Percentiles rank a stretch among this genome's conserved stretches.
These are phyloP conservation scores for Neurospora sp. DNA, from an alignment of 495 filamentous ascomycete genomes.

Conservation along the genomic window DNA sequence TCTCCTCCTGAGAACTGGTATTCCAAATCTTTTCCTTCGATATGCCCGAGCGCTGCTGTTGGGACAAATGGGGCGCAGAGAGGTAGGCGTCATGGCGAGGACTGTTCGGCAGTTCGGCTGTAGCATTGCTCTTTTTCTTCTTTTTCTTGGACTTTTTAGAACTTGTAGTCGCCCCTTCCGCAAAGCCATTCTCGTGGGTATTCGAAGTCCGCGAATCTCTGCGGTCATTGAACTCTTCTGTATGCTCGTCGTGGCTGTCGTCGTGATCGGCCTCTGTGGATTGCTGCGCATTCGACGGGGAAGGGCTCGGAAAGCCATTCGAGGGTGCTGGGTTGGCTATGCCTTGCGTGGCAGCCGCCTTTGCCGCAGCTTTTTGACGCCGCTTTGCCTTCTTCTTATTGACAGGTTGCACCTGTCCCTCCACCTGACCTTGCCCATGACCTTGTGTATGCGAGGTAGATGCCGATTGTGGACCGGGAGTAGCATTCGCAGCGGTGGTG, in stretches of 20 bases:
- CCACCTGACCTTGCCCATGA: neutral
- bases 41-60: slow-evolving; percentile 33
- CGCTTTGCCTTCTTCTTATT: slow-evolving; percentile 93
- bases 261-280: slow-evolving; percentile 18
- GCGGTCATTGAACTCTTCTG: slow-evolving; percentile 3
- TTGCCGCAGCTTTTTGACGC: slow-evolving; percentile 65
- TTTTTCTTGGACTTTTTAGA: slow-evolving; percentile 58
- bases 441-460: neutral
- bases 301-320: slow-evolving; percentile 33
- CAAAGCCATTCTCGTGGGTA: slow-evolving; percentile 7
- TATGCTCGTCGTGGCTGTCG: slow-evolving; percentile 17
- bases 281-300: slow-evolving; percentile 21
- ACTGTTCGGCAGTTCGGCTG: slow-evolving; percentile 4
- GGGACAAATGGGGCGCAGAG: slow-evolving; percentile 14
- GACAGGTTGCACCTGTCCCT: slow-evolving; percentile 38
- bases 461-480: slow-evolving; percentile 13
- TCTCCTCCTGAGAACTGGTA: slow-evolving; percentile 82
- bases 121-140: slow-evolving; percentile 33
- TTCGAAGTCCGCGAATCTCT: neutral
- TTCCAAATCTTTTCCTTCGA: slow-evolving; percentile 92
- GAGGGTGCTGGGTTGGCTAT: slow-evolving; percentile 15
- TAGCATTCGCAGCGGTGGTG: slow-evolving; percentile 22
- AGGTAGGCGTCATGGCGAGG: slow-evolving; percentile 11
- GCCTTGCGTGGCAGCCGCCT: slow-evolving; percentile 46
- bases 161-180: slow-evolving; percentile 12